Evolutionary conservation across 768 basidiomycete species (phyloP).

Genomic region (Obba rivulosa): DNA sequence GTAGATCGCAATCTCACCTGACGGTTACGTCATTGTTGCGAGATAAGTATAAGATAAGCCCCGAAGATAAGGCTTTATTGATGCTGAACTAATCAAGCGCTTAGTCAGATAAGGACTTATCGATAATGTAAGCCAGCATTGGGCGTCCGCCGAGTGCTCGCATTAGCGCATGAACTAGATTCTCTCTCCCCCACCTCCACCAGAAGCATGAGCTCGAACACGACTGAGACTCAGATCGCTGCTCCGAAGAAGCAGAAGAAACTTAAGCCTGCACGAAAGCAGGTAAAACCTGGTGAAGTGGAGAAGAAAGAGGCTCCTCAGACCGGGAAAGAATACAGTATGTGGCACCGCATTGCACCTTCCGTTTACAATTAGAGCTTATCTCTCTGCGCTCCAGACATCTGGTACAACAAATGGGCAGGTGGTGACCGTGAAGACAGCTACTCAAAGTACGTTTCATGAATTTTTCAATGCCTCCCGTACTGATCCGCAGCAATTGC

Average conservation of each 20-base stretch:
- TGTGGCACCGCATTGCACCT: conserved; percentile 26
- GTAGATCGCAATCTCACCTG: too few species aligned
- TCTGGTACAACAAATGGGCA: conserved; percentile 99
- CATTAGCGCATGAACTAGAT: background rate
- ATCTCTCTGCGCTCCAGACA: conserved; percentile 44
- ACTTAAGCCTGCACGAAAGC: conserved; percentile 87
- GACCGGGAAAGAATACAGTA: conserved; percentile 95
- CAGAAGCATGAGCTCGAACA: conserved; percentile 15
- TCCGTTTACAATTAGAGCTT: conserved; percentile 5
- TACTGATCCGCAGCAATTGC: conserved; percentile 2
- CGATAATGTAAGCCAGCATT: too few species aligned
- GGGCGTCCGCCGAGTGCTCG: background rate
- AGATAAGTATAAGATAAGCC: too few species aligned
- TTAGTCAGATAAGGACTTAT: too few species aligned
- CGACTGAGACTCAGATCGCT: conserved; percentile 17
- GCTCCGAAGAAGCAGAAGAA: conserved; percentile 45
- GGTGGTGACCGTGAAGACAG: conserved; percentile 96
- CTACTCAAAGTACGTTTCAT: conserved; percentile 79
- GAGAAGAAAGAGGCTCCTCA: conserved; percentile 85
- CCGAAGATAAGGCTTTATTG: too few species aligned
- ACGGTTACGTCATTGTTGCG: too few species aligned
- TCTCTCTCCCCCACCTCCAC: background rate
- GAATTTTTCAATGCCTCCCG: too few species aligned
- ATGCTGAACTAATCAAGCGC: too few species aligned
- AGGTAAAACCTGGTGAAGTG: conserved; percentile 87